Percentiles rank a stretch among this genome's conserved stretches.
Conservation (phyloP, 768 basidiomycete species). For the Gautieria morchelliformis region DNA sequence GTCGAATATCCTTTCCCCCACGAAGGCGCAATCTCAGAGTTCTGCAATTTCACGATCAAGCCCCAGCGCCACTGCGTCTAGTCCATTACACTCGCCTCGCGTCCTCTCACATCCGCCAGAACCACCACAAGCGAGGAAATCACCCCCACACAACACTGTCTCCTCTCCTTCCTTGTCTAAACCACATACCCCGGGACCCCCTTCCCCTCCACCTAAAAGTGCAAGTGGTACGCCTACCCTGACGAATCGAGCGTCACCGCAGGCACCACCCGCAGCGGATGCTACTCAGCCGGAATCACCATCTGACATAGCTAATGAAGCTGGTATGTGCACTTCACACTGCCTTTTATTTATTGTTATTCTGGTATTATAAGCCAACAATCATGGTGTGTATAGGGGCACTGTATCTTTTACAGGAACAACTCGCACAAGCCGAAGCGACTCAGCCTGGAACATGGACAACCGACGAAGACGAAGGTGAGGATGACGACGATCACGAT, state of each 20-base stretch:
- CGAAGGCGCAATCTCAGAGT: too few relatives aligned
- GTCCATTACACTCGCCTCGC: too few relatives aligned
- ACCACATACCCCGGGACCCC: constrained; percentile 16
- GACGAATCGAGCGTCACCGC: constrained; percentile 25
- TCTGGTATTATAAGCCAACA: not conserved
- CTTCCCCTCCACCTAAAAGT: constrained; percentile 10
- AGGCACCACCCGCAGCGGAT: constrained; percentile 13
- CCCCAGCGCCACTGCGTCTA: too few relatives aligned
- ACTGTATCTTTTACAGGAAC: constrained; percentile 3
- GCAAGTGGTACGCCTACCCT: constrained; percentile 22
- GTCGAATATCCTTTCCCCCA: not conserved
- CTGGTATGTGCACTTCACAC: constrained; percentile 2
- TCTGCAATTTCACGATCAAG: too few relatives aligned
- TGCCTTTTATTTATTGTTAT: too few relatives aligned
- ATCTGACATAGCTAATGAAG: constrained; percentile 2
- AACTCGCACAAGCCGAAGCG: not conserved
- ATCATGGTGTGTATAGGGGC: not conserved
- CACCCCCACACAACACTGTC: not conserved
- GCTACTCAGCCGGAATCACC: constrained; percentile 1
- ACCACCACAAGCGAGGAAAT: not conserved
- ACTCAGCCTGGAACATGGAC: not conserved
- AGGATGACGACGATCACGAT: not conserved
- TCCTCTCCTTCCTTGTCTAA: constrained; percentile 3
- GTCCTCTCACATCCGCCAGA: too few relatives aligned
- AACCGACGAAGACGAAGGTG: not conserved